Percentiles rank a stretch among this genome's conserved stretches.
Conservation (phyloP, 768 basidiomycete species). For the Harrya chromipes region DNA sequence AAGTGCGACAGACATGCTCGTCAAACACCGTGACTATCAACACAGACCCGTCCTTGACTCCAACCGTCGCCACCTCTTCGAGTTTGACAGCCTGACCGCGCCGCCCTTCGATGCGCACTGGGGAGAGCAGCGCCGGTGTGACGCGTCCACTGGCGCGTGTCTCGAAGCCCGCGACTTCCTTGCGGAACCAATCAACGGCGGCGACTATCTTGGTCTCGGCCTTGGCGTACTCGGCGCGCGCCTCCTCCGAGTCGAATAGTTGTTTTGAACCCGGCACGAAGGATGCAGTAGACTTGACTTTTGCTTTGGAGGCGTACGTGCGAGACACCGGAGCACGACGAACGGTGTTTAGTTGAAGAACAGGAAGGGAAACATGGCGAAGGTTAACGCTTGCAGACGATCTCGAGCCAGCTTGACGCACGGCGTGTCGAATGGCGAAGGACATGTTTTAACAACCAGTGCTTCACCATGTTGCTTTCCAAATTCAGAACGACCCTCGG, state of each 20-base stretch:
- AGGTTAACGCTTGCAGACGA: not conserved
- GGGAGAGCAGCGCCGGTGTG: constrained; percentile 65
- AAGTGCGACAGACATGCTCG: constrained; percentile 54
- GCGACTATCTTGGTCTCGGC: constrained; percentile 61
- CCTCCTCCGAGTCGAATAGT: constrained; percentile 49
- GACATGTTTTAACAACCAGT: not conserved
- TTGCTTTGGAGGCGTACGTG: constrained; percentile 29
- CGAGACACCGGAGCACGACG: constrained; percentile 7
- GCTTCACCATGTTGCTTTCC: no score
- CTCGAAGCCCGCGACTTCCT: constrained; percentile 71
- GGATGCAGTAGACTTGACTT: constrained; percentile 48
- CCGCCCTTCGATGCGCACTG: constrained; percentile 58
- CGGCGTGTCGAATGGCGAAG: not conserved
- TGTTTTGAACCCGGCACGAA: constrained; percentile 70
- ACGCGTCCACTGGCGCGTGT: constrained; percentile 73
- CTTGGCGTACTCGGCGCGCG: constrained; percentile 59
- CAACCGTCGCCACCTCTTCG: constrained; percentile 77
- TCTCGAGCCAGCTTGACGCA: not conserved
- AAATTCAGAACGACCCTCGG: no score
- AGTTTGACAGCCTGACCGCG: constrained; percentile 41
- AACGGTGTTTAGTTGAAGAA: not conserved
- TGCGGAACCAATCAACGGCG: constrained; percentile 70
- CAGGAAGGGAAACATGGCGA: not conserved
- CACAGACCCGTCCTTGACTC: constrained; percentile 72
- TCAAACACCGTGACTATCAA: constrained; percentile 77